Evolutionary conservation across 139 green algal species (phyloP).

Genomic region (Closterium sp.): DNA sequence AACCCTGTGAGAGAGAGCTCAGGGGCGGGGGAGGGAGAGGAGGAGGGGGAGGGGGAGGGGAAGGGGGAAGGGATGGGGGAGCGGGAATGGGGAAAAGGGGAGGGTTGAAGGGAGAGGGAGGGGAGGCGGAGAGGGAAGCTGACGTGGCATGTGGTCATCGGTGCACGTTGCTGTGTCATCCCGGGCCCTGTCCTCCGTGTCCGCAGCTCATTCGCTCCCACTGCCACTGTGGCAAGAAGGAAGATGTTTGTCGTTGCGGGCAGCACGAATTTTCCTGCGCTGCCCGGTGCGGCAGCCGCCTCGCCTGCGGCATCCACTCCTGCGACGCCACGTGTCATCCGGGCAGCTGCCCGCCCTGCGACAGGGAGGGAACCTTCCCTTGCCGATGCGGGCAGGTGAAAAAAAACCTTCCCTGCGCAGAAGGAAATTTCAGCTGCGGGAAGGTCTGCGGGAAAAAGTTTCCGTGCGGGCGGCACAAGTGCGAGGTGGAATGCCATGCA

Average conservation of each 20-base stretch:
- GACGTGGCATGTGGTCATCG: constrained; percentile 20
- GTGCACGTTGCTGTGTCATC: constrained; percentile 48
- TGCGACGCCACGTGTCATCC: constrained; percentile 47
- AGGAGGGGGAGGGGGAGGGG: no score
- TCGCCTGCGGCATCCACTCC: constrained; percentile 37
- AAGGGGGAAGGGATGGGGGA: background rate
- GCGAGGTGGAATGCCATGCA: constrained; percentile 22
- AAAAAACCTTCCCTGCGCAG: constrained; percentile 25
- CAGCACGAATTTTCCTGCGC: constrained; percentile 39
- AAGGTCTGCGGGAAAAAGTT: constrained; percentile 14
- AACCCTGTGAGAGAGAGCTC: constrained; percentile 24
- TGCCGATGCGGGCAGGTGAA: constrained; percentile 29
- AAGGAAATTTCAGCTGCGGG: constrained; percentile 29
- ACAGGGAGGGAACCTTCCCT: constrained; percentile 1
- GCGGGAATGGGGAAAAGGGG: background rate
- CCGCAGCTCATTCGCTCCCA: constrained; percentile 25
- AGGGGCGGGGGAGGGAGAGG: no score
- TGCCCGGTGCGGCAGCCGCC: constrained; percentile 4
- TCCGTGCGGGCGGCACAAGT: constrained; percentile 37
- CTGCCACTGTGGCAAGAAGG: constrained; percentile 30
- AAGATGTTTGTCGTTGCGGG: constrained; percentile 35
- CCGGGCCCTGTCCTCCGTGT: constrained; percentile 38
- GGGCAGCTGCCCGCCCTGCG: constrained; percentile 41
- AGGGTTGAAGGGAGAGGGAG: no score
- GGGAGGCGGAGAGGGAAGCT: background rate